Base-by-base conservation (phyloP, 768 basidiomycete species). In the Phanerochaete sordida region DNA sequence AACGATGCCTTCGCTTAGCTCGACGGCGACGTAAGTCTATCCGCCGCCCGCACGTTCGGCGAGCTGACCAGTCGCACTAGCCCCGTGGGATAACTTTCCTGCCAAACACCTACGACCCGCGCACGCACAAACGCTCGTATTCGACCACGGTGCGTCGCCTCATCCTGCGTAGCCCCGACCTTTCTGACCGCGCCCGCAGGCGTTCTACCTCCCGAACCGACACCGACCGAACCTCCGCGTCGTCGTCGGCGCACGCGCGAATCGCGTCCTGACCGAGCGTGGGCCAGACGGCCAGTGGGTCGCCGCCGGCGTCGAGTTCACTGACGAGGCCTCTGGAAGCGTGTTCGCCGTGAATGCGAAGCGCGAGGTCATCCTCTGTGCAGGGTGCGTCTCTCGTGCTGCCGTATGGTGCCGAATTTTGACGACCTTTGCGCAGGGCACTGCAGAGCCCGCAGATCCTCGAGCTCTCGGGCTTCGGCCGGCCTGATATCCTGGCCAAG, bases 391-490 rank as follows among this genome's bases (percentile, higher is more conserved):
- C 15, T 58, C 23, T 30, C 47, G 37, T 2, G 46, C 24, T 60
- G 9, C 21, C 4, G 6, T 6, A 4, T 15, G 2, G 33, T 16
- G 31, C 35, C 11, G 19, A 28, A 15, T 8, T n/a, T 13, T n/a
- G n/a, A 26, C 13, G 39, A 16, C 51, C 35, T 31, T 54, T 11
- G 2, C 15, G 15, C 50, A 79, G 81, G 7, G 69, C 79, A 0
- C 65, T 81, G 46, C 75, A 78, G 62, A 75, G 76, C 3, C 75
- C 81, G 11, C 79, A 81, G 59, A 64, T 84, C 11, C 75, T 84
- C 12, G 77, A 82, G 66, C 72, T 81, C 4, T 78, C 76, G 16
- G 82, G 82, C 28, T 77, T 84, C 54, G 82, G 82, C 35, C 69
- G 77, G 46, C 60, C 62, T 23, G 65, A 64, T 6, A 57, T 75